Conservation (phyloP, 768 basidiomycete genomes). For the Candolleomyces aberdarensis region DNA sequence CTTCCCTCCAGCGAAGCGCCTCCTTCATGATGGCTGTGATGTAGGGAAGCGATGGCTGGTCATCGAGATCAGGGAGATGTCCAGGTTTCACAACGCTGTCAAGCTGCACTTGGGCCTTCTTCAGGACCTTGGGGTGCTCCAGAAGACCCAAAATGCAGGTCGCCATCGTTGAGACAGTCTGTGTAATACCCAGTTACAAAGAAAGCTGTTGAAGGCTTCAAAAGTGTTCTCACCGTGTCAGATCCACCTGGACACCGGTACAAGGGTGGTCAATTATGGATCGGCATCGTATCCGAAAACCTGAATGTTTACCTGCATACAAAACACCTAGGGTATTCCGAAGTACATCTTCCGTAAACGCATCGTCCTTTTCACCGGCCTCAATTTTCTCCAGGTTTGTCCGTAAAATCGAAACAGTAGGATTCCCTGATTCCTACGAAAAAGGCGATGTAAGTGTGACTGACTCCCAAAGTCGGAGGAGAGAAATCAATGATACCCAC, state of each 20-base stretch:
- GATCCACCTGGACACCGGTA: constrained; percentile 13
- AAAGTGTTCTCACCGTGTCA: constrained; percentile 13
- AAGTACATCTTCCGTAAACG: constrained; percentile 17
- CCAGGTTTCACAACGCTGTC: constrained; percentile 28
- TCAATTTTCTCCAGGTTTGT: constrained; percentile 11
- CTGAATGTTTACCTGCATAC: constrained; percentile 15
- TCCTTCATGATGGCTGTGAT: constrained; percentile 29
- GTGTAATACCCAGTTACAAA: too few relatives aligned
- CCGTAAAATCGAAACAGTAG: constrained; percentile 16
- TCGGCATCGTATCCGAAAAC: not conserved
- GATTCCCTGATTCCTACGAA: constrained; percentile 13
- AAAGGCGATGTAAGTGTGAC: not conserved
- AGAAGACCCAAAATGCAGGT: constrained; percentile 11
- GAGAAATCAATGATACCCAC: constrained; percentile 18
- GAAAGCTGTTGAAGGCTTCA: too few relatives aligned
- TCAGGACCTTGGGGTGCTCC: constrained; percentile 16
- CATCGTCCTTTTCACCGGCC: constrained; percentile 5
- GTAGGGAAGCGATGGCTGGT: constrained; percentile 25
- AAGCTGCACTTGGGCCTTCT: constrained; percentile 31
- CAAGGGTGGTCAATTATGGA: not conserved
- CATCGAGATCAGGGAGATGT: constrained; percentile 29
- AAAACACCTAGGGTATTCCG: constrained; percentile 19
- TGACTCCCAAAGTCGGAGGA: not conserved
- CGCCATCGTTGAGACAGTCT: constrained; percentile 9
- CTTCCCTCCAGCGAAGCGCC: constrained; percentile 23